Evolutionary conservation across 768 basidiomycete genomes (phyloP).

Genomic region (Lentinula detonsa): DNA sequence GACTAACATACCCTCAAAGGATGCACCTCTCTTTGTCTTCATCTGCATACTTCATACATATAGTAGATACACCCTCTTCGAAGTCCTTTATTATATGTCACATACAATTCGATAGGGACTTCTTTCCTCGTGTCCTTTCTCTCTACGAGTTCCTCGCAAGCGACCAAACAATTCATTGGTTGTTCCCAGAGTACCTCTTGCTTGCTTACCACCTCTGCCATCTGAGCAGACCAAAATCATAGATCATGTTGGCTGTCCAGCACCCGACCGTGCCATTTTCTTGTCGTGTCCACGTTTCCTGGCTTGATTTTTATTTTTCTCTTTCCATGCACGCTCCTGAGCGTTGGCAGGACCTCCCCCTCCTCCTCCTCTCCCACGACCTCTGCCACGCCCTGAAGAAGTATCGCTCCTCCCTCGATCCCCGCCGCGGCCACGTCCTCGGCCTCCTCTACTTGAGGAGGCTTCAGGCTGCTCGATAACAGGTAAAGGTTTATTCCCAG

Average conservation of each 20-base stretch:
- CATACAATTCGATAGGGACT: too few species aligned
- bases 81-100: too few species aligned
- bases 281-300: slow-evolving; percentile 84
- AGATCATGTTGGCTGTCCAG: slow-evolving; percentile 17
- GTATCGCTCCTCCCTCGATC: slow-evolving; percentile 36
- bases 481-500: slow-evolving; percentile 46
- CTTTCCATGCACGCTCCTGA: slow-evolving; percentile 65
- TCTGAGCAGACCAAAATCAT: too few species aligned
- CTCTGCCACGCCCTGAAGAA: slow-evolving; percentile 26
- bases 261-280: slow-evolving; percentile 73
- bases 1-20: too few species aligned
- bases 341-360: slow-evolving; percentile 32
- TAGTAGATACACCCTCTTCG: too few species aligned
- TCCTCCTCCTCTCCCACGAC: slow-evolving; percentile 30
- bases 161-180: too few species aligned
- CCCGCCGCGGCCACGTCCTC: slow-evolving; percentile 19
- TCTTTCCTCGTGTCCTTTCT: too few species aligned
- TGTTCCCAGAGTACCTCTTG: too few species aligned
- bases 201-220: too few species aligned
- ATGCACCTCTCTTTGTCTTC: too few species aligned
- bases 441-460: slow-evolving; percentile 23
- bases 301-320: slow-evolving; percentile 75
- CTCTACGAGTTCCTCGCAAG: too few species aligned
- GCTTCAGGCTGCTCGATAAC: slow-evolving; percentile 6
- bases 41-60: too few species aligned